Conservation (phyloP, 306 rosid species). For the Oxytropis ochrocephala region DNA sequence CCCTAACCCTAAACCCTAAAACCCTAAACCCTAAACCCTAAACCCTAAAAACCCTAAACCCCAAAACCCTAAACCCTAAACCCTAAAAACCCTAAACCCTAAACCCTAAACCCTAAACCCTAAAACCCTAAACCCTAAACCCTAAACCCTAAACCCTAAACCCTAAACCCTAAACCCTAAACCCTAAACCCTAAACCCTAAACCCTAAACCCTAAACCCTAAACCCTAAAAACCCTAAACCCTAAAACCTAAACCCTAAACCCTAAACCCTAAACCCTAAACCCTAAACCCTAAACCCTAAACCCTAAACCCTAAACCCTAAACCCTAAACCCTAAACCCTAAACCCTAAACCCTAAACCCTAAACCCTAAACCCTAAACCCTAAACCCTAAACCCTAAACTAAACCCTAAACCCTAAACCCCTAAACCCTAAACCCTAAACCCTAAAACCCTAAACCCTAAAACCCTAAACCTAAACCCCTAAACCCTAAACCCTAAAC, state of each 20-base stretch:
- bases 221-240: too few species aligned
- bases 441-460: not conserved
- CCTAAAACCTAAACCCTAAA: not conserved
- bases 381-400: too few species aligned
- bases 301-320: not conserved
- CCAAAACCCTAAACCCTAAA: not conserved
- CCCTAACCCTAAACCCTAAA: not conserved
- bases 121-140: not conserved
- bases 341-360: not conserved
- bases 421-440: too few species aligned
- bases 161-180: not conserved
- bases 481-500: not conserved
- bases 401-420: not conserved
- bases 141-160: not conserved
- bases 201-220: not conserved
- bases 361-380: not conserved
- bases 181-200: not conserved
- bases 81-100: not conserved
- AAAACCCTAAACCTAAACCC: not conserved
- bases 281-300: not conserved
- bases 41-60: too few species aligned
- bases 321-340: not conserved
- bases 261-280: not conserved
- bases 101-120: not conserved
- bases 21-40: not conserved